Percentiles rank a stretch among this genome's conserved stretches.
phyloP scores from a whole-genome alignment of 495 filamentous ascomycete genomes.

The Acidomyces sp. region DNA sequence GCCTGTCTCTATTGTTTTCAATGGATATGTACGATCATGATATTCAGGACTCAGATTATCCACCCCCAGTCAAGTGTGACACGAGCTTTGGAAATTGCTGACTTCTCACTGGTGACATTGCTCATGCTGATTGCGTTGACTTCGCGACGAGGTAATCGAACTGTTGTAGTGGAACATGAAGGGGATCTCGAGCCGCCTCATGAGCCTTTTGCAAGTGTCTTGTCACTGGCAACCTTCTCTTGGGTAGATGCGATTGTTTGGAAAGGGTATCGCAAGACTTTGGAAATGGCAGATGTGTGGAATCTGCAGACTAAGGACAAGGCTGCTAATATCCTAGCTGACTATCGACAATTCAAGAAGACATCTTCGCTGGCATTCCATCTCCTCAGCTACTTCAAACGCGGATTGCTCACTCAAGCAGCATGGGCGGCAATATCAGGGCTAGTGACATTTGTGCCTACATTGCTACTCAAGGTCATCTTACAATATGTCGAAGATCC shows the following conservation, averaged over 20 bases:
- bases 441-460: slow-evolving; percentile 78
- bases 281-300: slow-evolving; percentile 79
- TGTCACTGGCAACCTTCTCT: slow-evolving; percentile 74
- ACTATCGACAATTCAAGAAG: slow-evolving; percentile 78
- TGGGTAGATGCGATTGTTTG: slow-evolving; percentile 87
- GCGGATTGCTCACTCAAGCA: slow-evolving; percentile 61
- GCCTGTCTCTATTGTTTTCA: slow-evolving; percentile 69
- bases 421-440: slow-evolving; percentile 66
- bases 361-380: slow-evolving; percentile 69
- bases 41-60: slow-evolving; percentile 77
- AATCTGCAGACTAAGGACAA: slow-evolving; percentile 81
- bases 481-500: slow-evolving; percentile 87
- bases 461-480: slow-evolving; percentile 78
- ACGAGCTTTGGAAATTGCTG: slow-evolving; percentile 47
- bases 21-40: slow-evolving; percentile 61
- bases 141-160: slow-evolving; percentile 84
- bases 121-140: slow-evolving; percentile 62
- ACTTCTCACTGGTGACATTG: slow-evolving; percentile 62
- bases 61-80: slow-evolving; percentile 54
- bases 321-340: slow-evolving; percentile 58
- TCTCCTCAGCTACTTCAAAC: slow-evolving; percentile 70
- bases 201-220: slow-evolving; percentile 73
- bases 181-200: slow-evolving; percentile 70
- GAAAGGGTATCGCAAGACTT: slow-evolving; percentile 77
- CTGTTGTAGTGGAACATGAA: slow-evolving; percentile 73